phyloP scores from a whole-genome alignment of 306 rosid genomes.

The Dryas drummondii region DNA sequence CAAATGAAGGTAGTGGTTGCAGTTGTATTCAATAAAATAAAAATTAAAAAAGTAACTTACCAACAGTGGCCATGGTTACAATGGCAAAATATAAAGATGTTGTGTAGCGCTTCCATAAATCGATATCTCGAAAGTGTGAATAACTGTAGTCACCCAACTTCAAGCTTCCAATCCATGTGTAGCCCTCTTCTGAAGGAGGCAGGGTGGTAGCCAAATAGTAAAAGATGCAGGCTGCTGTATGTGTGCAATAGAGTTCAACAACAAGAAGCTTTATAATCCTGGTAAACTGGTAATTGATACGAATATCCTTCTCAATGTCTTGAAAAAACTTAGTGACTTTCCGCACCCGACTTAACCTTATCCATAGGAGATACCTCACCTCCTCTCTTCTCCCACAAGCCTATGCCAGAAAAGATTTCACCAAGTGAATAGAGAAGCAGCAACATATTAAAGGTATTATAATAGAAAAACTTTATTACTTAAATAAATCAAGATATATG shows the following conservation, averaged over 20 bases:
- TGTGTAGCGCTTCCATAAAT: constrained; percentile 81
- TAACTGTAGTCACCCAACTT: constrained; percentile 76
- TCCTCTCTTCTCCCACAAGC: constrained; percentile 71
- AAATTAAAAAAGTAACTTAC: constrained; percentile 36
- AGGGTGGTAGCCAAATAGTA: constrained; percentile 94
- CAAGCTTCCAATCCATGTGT: constrained; percentile 97
- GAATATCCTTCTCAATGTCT: constrained; percentile 83
- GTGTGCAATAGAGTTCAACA: constrained; percentile 97
- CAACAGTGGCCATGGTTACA: constrained; percentile 98
- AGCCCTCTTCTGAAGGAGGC: constrained; percentile 76
- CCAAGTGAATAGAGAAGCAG: constrained; percentile 19
- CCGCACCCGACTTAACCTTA: constrained; percentile 73
- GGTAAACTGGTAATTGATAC: constrained; percentile 71
- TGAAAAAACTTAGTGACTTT: constrained; percentile 54
- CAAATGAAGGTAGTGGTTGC: no score
- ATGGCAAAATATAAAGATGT: constrained; percentile 88
- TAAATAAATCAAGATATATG: not conserved
- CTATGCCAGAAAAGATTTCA: constrained; percentile 42
- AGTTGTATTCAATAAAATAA: not conserved
- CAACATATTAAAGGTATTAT: constrained; percentile 11
- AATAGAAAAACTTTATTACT: constrained; percentile 7
- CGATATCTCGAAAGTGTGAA: constrained; percentile 82
- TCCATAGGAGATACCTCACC: constrained; percentile 87
- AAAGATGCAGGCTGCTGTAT: constrained; percentile 96
- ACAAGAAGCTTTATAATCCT: constrained; percentile 76